Evolutionary conservation across 495 filamentous ascomycete genomes (phyloP).

Genomic region (Aspergillus ellipticus): DNA sequence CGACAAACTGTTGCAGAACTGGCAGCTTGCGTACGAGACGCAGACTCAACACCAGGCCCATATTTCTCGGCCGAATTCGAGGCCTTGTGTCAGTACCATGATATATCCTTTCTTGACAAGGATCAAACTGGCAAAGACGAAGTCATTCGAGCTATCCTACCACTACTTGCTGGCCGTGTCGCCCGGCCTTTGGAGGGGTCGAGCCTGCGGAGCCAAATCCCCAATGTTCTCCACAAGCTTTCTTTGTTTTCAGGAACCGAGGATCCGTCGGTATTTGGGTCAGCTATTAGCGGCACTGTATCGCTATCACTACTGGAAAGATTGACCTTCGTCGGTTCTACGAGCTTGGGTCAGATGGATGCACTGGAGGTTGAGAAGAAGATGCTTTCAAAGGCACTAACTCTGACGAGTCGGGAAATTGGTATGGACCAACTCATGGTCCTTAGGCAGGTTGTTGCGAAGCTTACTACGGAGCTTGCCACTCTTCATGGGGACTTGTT

Average conservation of each 20-base stretch:
- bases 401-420: conserved; percentile 43
- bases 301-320: conserved; percentile 55
- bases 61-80: conserved; percentile 64
- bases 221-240: conserved; percentile 34
- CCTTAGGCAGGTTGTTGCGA: conserved; percentile 45
- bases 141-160: conserved; percentile 29
- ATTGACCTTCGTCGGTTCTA: conserved; percentile 48
- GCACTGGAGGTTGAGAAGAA: conserved; percentile 64
- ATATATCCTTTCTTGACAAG: conserved; percentile 28
- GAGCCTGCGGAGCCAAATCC: conserved; percentile 29
- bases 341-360: conserved; percentile 57
- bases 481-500: conserved; percentile 39
- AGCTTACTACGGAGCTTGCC: conserved; percentile 47
- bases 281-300: conserved; percentile 50
- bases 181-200: conserved; percentile 34
- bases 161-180: conserved; percentile 39
- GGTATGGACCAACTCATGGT: conserved; percentile 43
- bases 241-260: conserved; percentile 36
- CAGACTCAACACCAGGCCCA: conserved; percentile 34
- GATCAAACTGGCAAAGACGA: conserved; percentile 14
- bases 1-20: conserved; percentile 55
- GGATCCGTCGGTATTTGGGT: conserved; percentile 17
- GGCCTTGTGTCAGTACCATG: conserved; percentile 59
- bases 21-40: conserved; percentile 38
- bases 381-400: conserved; percentile 53